A percentile compares a stretch with the other conserved stretches of the same genome.
Evolutionary conservation across 1,284 basidiomycete genomes (phyloP).

Genomic region (Trichosporon sp.): DNA sequence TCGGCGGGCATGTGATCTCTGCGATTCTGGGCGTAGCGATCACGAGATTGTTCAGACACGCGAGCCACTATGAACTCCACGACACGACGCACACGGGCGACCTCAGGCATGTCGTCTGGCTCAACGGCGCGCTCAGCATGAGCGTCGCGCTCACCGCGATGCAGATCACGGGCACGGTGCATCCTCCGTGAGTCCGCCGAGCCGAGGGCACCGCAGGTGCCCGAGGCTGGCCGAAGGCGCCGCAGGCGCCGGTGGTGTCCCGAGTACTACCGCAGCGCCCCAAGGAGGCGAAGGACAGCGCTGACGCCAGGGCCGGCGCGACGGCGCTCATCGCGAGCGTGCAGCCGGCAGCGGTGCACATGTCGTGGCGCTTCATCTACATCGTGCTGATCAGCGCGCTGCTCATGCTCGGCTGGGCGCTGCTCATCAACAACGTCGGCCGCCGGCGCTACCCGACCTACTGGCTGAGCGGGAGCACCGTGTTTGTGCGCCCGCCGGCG

Average conservation of each 20-base stretch:
- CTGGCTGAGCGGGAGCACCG: constrained; percentile 46
- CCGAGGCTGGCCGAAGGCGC: too few species aligned
- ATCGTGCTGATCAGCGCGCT: constrained; percentile 57
- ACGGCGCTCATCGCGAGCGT: constrained; percentile 55
- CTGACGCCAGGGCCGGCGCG: constrained; percentile 52
- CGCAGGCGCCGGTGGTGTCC: too few species aligned
- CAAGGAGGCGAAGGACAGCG: too few species aligned
- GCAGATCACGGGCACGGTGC: constrained; percentile 59
- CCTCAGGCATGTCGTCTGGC: constrained; percentile 53
- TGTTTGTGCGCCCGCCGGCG: constrained; percentile 10
- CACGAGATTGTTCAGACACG: constrained; percentile 57
- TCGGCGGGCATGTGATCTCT: constrained; percentile 59
- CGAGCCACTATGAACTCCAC: constrained; percentile 49
- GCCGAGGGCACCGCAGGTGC: background rate
- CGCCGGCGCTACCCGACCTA: constrained; percentile 57
- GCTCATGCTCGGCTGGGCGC: constrained; percentile 56
- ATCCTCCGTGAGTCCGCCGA: constrained; percentile 55
- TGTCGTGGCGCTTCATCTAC: constrained; percentile 63
- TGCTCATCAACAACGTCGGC: constrained; percentile 60
- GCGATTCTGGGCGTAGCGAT: constrained; percentile 57
- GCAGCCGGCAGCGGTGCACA: constrained; percentile 51
- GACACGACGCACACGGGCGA: constrained; percentile 21
- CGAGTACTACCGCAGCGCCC: too few species aligned
- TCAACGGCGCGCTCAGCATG: constrained; percentile 58
- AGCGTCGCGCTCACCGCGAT: constrained; percentile 56